These are phyloP conservation scores for Immersiella caudata DNA, from an alignment of 495 filamentous ascomycete genomes.

Conservation along the genomic window DNA sequence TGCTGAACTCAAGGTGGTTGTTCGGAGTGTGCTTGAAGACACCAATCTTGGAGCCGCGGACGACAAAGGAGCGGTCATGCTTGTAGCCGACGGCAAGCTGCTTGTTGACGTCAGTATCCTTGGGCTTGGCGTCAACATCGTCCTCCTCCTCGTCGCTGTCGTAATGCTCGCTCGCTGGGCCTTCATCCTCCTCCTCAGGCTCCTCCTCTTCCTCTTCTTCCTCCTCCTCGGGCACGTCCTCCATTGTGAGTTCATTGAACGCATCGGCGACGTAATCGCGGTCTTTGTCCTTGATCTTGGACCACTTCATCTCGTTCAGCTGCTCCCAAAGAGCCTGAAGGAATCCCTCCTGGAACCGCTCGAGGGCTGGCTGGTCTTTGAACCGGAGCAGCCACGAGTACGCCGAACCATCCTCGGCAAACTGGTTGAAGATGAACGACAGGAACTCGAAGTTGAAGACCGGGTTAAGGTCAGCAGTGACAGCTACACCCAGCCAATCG, in stretches of 20 bases:
- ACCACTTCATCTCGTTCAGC: slow-evolving; percentile 92
- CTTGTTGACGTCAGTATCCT: slow-evolving; percentile 88
- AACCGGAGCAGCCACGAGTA: slow-evolving; percentile 97
- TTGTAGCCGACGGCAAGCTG: slow-evolving; percentile 98
- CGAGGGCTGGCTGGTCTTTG: slow-evolving; percentile 75
- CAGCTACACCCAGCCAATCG: slow-evolving; percentile 86
- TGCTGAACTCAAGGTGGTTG: slow-evolving; percentile 94
- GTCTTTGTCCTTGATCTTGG: slow-evolving; percentile 86
- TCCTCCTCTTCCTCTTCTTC: slow-evolving; percentile 66
- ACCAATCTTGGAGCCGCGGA: slow-evolving; percentile 95
- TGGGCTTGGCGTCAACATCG: slow-evolving; percentile 68
- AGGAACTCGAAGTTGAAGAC: slow-evolving; percentile 99
- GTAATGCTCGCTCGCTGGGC: slow-evolving; percentile 65
- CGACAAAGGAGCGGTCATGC: slow-evolving; percentile 94
- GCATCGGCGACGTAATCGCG: slow-evolving; percentile 93
- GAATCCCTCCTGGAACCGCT: slow-evolving; percentile 89
- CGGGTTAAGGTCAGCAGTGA: slow-evolving; percentile 89
- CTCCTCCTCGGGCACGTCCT: slow-evolving; percentile 69
- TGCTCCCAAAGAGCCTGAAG: slow-evolving; percentile 98
- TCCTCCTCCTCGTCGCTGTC: slow-evolving; percentile 92
- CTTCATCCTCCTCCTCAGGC: slow-evolving; percentile 65
- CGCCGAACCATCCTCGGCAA: slow-evolving; percentile 80
- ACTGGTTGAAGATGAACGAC: slow-evolving; percentile 99
- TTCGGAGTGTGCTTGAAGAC: slow-evolving; percentile 96
- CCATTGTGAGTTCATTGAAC: slow-evolving; percentile 93